These are phyloP conservation scores for Aspergillus taichungensis DNA, from an alignment of 495 filamentous ascomycete genomes.

Conservation along the genomic window DNA sequence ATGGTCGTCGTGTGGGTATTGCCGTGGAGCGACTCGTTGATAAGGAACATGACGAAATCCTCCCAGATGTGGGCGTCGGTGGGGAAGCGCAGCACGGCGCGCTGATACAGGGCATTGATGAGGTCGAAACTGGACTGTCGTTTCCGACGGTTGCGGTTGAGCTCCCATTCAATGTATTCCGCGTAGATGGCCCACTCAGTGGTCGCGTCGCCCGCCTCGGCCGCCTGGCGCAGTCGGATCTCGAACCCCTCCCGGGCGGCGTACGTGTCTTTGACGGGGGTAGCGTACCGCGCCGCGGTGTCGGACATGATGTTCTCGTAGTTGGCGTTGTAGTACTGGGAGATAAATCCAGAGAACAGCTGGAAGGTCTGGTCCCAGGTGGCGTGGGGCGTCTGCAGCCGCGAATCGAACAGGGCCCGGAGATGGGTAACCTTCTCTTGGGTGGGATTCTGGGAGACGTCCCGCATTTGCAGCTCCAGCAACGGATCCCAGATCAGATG, in stretches of 20 bases:
- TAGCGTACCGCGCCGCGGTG: slow-evolving; percentile 49
- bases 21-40: slow-evolving; percentile 34
- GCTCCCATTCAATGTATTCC: slow-evolving; percentile 82
- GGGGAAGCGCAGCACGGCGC: slow-evolving; percentile 59
- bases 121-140: slow-evolving; percentile 49
- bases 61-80: slow-evolving; percentile 68
- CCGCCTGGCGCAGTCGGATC: slow-evolving; percentile 51
- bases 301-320: slow-evolving; percentile 77
- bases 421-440: slow-evolving; percentile 55
- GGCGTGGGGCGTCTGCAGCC: slow-evolving; percentile 71
- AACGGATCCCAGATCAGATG: slow-evolving; percentile 83
- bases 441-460: slow-evolving; percentile 48
- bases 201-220: slow-evolving; percentile 46
- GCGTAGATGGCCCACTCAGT: slow-evolving; percentile 49
- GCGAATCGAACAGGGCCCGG: slow-evolving; percentile 58
- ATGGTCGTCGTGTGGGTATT: slow-evolving; percentile 29
- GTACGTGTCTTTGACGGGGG: slow-evolving; percentile 62
- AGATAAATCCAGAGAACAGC: slow-evolving; percentile 71
- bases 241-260: slow-evolving; percentile 63
- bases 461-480: slow-evolving; percentile 49
- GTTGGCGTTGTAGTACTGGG: slow-evolving; percentile 59
- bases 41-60: slow-evolving; percentile 68
- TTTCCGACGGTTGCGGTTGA: slow-evolving; percentile 46
- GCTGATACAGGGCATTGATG: slow-evolving; percentile 67
- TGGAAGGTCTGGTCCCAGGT: slow-evolving; percentile 82